Evolutionary conservation across 2,329 filamentous ascomycete genomes (phyloP).

Genomic region (Aotearoamyces nothofagi): DNA sequence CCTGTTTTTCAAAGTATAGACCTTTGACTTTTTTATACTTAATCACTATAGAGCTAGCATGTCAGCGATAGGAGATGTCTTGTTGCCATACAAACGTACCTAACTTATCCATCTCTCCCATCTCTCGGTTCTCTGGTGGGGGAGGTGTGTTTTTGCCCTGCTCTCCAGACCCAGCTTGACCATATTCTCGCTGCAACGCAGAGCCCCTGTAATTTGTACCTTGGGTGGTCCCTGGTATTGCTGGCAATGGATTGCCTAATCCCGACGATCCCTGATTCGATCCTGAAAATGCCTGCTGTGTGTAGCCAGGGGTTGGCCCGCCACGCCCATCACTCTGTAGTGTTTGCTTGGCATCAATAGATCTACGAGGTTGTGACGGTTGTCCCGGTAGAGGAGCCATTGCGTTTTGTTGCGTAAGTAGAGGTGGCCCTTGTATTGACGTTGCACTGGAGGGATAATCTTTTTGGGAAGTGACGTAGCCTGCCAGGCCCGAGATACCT

Average conservation of each 20-base stretch:
- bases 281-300: slow-evolving; percentile 7
- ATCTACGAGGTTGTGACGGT: slow-evolving; percentile 14
- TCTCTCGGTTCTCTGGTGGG: slow-evolving; percentile 16
- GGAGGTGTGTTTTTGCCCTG: slow-evolving; percentile 30
- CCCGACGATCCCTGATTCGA: slow-evolving; percentile 13
- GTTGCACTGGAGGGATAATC: slow-evolving; percentile 14
- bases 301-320: slow-evolving; percentile 13
- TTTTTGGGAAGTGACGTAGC: slow-evolving; percentile 6
- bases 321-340: slow-evolving; percentile 15
- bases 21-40: slow-evolving; percentile 99
- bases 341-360: slow-evolving; percentile 15
- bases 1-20: slow-evolving; percentile 86
- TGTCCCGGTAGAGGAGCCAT: slow-evolving; percentile 14
- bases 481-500: slow-evolving; percentile 8
- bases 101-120: slow-evolving; percentile 24
- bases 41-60: slow-evolving; percentile 39
- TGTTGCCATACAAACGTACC: no score
- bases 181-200: slow-evolving; percentile 18
- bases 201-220: slow-evolving; percentile 17
- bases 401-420: slow-evolving; percentile 11
- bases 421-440: slow-evolving; percentile 12
- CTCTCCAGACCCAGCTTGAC: slow-evolving; percentile 18
- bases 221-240: slow-evolving; percentile 10
- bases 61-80: not conserved
- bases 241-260: no score